Percentiles rank a stretch among this genome's conserved stretches.
These are phyloP conservation scores for Leccinum olivaceopallidum DNA, from an alignment of 768 basidiomycete species.

Conservation along the genomic window DNA sequence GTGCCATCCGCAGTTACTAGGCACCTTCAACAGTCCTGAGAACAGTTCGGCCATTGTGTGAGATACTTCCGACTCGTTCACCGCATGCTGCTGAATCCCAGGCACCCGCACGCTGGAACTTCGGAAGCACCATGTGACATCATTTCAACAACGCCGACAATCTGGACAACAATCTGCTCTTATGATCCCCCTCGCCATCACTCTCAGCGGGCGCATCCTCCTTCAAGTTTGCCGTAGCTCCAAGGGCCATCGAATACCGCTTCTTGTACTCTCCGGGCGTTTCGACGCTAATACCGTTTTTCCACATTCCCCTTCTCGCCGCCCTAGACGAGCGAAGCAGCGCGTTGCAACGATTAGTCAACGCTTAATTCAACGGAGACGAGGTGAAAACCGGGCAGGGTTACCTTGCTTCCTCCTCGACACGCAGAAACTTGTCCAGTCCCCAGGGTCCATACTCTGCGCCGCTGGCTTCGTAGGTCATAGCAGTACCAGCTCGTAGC, in stretches of 20 bases:
- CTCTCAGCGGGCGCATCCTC: not conserved
- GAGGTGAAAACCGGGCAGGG: not conserved
- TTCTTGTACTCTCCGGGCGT: slow-evolving; percentile 83
- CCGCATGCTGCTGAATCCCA: not conserved
- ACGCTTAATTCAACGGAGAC: not conserved
- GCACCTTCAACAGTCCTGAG: not conserved
- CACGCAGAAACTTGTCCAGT: slow-evolving; percentile 58
- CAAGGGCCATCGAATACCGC: slow-evolving; percentile 42
- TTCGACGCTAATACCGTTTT: slow-evolving; percentile 50
- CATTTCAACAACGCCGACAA: slow-evolving; percentile 12
- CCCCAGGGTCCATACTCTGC: slow-evolving; percentile 78
- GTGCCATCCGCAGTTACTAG: not conserved
- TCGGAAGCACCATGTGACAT: not conserved
- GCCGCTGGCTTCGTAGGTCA: slow-evolving; percentile 73
- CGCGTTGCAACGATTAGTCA: not conserved
- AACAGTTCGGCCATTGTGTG: not conserved
- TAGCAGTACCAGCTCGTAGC: slow-evolving; percentile 76
- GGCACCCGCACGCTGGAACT: not conserved
- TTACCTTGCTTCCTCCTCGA: slow-evolving; percentile 71
- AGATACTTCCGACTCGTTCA: not conserved
- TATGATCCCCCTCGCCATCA: not conserved
- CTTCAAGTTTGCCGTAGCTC: slow-evolving; percentile 1
- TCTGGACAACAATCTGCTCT: slow-evolving; percentile 7
- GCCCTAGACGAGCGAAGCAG: slow-evolving; percentile 38
- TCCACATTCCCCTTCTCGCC: slow-evolving; percentile 77